Evolutionary conservation across 2,329 filamentous ascomycete genomes (phyloP), one percentile per base, ranked within the genome.

Genomic region (Cercospora janseana): DNA sequence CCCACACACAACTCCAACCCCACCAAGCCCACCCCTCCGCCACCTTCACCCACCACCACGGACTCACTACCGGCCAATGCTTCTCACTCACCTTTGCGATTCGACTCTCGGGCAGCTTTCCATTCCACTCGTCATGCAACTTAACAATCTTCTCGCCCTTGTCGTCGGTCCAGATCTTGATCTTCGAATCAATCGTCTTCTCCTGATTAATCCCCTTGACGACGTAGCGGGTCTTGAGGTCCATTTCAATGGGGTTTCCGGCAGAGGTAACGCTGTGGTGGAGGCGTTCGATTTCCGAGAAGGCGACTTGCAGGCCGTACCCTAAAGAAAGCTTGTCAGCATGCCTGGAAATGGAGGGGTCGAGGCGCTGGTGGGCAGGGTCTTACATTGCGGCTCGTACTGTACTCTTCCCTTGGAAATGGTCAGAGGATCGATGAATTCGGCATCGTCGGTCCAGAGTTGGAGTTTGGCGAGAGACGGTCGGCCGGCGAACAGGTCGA

Each of bases 401-500:
- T 79, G 73, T 55, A 77, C 73, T 47, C 77, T 75, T 6, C 82
- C 81, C 16, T 69, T 62, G 2, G 82, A 79, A 27, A 78, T 72
- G 32, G 80, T 81, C 37, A 85, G 68, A 4, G 78, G 79, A 61
- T 85, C 81, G 23, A 73, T 65, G 64, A 85, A 85, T 0, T 71
- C 74, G 6, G 74, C 81, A 28, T 79, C 72, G 51, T 79, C 78
- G 41, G 71, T 71, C 82, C 81, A 85, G 18, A 85, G 72, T 10
- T 72, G 68, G 37, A 85, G 73, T 62, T 84, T 82, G 31, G 74
- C 73, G 2, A 82, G 72, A 2, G 79, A 79, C 0, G 81, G 79
- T 13, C 76, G 73, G 37, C 81, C 81, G 26, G 79, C 77, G 62
- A 84, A 85, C 40, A 85, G 75, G 61, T 85, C 81, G 18, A 85